Conservation (phyloP, 768 basidiomycete genomes). For the Coprinopsis strossmayeri region DNA sequence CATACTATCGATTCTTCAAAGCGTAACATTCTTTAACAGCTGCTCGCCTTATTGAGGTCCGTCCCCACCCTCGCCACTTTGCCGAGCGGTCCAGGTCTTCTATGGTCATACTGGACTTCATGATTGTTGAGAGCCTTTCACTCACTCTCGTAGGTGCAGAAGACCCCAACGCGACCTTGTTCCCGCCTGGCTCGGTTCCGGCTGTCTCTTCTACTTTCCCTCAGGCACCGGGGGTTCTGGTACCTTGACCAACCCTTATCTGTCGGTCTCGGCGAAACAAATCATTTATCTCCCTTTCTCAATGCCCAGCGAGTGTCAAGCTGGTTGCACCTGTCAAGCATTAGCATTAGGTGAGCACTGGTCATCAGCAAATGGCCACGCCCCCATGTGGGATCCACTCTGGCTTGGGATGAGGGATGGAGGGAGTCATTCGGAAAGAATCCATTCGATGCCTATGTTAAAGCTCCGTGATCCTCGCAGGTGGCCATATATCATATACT, state of each 20-base stretch:
- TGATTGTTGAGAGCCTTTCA: slow-evolving; percentile 56
- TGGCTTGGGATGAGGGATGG: slow-evolving; percentile 56
- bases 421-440: slow-evolving; percentile 60
- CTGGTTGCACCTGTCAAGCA: slow-evolving; percentile 39
- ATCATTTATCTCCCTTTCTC: slow-evolving; percentile 1
- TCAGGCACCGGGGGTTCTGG: too few species aligned
- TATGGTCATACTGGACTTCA: slow-evolving; percentile 56
- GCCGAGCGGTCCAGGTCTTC: slow-evolving; percentile 46
- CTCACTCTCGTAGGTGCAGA: slow-evolving; percentile 54
- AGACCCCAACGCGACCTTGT: slow-evolving; percentile 45
- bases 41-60: slow-evolving; percentile 66
- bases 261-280: slow-evolving; percentile 1
- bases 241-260: slow-evolving; percentile 15
- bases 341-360: slow-evolving; percentile 48
- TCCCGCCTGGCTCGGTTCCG: slow-evolving; percentile 45
- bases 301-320: too few species aligned
- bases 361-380: slow-evolving; percentile 42
- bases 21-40: slow-evolving; percentile 31
- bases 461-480: slow-evolving; percentile 59
- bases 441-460: slow-evolving; percentile 68
- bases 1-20: too few species aligned
- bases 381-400: slow-evolving; percentile 60
- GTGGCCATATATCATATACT: slow-evolving; percentile 58
- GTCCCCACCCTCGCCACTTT: slow-evolving; percentile 55
- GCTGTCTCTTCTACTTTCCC: too few species aligned